Percentiles rank a stretch among this genome's conserved stretches.
Evolutionary conservation across 73 alveolate species (phyloP).

Genomic region (Uronychia setigera): DNA sequence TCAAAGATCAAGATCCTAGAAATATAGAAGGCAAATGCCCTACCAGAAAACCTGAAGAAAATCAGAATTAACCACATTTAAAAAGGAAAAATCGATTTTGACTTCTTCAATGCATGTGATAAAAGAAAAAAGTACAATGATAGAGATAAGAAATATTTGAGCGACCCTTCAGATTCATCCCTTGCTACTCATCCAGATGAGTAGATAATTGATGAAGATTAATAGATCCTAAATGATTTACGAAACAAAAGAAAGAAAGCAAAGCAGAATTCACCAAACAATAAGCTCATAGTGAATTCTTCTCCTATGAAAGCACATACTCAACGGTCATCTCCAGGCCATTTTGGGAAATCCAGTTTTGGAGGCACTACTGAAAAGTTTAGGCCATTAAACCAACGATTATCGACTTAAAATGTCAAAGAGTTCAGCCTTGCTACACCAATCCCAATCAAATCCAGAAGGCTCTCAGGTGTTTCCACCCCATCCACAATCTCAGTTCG

Average conservation of each 20-base stretch:
- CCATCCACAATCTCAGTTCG: too few relatives aligned
- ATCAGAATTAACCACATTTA: not conserved
- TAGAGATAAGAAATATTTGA: not conserved
- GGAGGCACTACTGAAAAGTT: not conserved
- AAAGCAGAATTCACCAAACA: not conserved
- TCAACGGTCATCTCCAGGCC: not conserved
- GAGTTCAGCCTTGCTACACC: too few relatives aligned
- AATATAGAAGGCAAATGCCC: conserved; percentile 10
- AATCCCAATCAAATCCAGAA: not conserved
- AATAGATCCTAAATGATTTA: not conserved
- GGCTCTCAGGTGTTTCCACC: not conserved
- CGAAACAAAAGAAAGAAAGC: not conserved
- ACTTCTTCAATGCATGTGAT: not conserved
- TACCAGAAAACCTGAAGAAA: conserved; percentile 15
- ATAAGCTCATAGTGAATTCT: not conserved
- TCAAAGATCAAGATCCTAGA: conserved; percentile 33
- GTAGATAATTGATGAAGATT: not conserved
- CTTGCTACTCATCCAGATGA: not conserved
- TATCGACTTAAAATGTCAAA: too few relatives aligned
- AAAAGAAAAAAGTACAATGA: not conserved
- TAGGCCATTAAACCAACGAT: not conserved
- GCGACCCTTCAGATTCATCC: not conserved
- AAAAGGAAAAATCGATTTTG: not conserved
- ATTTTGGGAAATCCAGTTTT: not conserved
- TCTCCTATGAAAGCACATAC: not conserved